Base-by-base conservation (phyloP, 2,329 filamentous ascomycete genomes). In the Aspergillus fumigatiaffinis region DNA sequence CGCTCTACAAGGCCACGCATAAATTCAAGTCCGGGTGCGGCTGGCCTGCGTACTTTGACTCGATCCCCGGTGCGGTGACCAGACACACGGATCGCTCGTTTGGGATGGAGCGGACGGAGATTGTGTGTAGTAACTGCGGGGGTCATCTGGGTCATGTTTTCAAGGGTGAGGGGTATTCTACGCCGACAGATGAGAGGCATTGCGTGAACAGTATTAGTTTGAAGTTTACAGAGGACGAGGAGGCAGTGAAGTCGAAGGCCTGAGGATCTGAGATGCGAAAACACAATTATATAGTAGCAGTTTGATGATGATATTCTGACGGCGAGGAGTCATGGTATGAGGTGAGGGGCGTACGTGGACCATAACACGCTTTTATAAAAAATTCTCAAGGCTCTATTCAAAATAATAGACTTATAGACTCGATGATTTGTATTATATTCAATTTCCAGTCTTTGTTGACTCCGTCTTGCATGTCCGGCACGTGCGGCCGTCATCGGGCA, bases 11-110 rank as follows among this genome's bases (percentile, higher is more conserved):
- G 74, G 92, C 94, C 28, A 83, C 83, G 61, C 92, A 96, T 77
- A 99, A 99, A 76, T 99, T 99, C 83, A 90, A 90, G 75, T 95
- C 90, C 20, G 91, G 92, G 46, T 99, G 94, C 76, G 94, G 94
- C 60, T 99, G 94, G 94, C 94, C 94, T 0, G 94, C 94, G 12
- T 99, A 97, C 77, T 99, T 93, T 73, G 94, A 99, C 76, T 93
- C 89, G 63, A 85, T 99, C 52, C 93, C 94, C 0, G 92, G 92
- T 2, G 93, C 93, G 0, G 91, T 99, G 12, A 90, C 85, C 38
- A 82, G 93, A 60, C 88, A 93, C 69, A 85, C 86, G 62, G 94
- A 99, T 74, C 79, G 77, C 50, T 80, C 86, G 0, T 83, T 92
- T 52, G 93, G 93, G 50, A 96, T 96, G 90, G 73, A 81, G 70